Percentiles rank a stretch among this genome's conserved stretches.
phyloP scores from a whole-genome alignment of 108 stramenopile genomes.

The Thalassiosira profunda region DNA sequence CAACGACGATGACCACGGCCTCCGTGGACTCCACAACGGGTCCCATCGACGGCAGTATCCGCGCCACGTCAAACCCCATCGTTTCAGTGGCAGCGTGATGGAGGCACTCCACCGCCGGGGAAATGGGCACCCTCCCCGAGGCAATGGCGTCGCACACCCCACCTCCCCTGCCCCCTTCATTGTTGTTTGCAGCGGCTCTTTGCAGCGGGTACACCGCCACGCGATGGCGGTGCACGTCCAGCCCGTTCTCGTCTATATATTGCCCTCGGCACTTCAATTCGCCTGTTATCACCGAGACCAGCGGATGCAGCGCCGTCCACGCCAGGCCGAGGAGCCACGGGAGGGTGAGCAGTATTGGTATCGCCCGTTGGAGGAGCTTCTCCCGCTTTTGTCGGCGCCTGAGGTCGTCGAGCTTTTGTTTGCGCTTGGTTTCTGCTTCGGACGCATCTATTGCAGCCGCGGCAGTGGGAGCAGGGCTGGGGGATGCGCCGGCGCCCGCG shows the following conservation, averaged over 20 bases:
- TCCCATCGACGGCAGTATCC: constrained; percentile 48
- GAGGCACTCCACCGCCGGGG: constrained; percentile 38
- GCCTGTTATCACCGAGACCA: constrained; percentile 76
- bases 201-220: constrained; percentile 34
- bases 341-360: constrained; percentile 31
- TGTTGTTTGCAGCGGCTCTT: not conserved
- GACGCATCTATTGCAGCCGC: too few species aligned
- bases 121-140: constrained; percentile 7
- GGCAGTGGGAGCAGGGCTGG: too few species aligned
- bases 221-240: constrained; percentile 60
- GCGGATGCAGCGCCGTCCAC: constrained; percentile 75
- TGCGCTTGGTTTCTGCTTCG: too few species aligned
- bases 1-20: constrained; percentile 78
- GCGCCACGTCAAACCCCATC: constrained; percentile 57
- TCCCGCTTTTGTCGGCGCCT: not conserved
- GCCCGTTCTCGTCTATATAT: constrained; percentile 85
- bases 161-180: not conserved
- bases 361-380: not conserved
- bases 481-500: too few species aligned
- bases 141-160: constrained; percentile 33
- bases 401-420: not conserved
- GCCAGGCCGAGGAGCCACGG: constrained; percentile 75
- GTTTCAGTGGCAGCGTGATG: constrained; percentile 14
- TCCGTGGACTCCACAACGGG: constrained; percentile 59
- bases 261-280: constrained; percentile 79